A percentile compares a stretch with the other conserved stretches of the same genome.
Evolutionary conservation across 345 rosid species (phyloP).

Genomic region (Melastoma malabathricum): DNA sequence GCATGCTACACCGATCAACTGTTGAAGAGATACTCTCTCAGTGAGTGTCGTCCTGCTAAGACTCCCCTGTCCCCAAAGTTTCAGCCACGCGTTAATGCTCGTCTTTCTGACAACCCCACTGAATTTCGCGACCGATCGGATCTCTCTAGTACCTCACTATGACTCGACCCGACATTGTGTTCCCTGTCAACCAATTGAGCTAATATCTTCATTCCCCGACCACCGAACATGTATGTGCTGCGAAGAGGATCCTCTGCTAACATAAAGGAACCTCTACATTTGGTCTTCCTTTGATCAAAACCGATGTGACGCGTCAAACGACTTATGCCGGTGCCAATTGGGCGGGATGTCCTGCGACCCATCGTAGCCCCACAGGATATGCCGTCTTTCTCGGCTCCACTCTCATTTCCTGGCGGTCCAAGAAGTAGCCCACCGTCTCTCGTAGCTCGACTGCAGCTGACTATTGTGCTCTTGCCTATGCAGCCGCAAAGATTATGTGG

Average conservation of each 20-base stretch:
- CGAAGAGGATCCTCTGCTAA: background rate
- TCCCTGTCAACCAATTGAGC: background rate
- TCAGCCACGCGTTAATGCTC: background rate
- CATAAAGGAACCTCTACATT: background rate
- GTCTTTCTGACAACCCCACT: background rate
- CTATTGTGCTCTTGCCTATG: background rate
- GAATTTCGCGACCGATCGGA: too few relatives aligned
- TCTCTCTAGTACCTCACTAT: background rate
- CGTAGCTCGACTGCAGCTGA: background rate
- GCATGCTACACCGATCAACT: too few relatives aligned
- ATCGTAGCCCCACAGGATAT: background rate
- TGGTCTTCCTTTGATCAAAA: background rate
- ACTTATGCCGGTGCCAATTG: background rate
- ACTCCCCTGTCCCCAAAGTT: background rate
- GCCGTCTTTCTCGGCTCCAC: slow-evolving; percentile 2
- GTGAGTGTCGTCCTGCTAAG: too few relatives aligned
- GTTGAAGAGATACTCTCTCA: too few relatives aligned
- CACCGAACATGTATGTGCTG: background rate
- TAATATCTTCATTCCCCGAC: background rate
- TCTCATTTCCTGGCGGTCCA: slow-evolving; percentile 1
- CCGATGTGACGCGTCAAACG: too few relatives aligned
- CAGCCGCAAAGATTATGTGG: background rate
- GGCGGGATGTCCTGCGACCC: background rate
- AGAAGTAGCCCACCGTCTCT: background rate
- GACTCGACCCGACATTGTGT: background rate